Percentiles rank a stretch among this genome's conserved stretches.
phyloP scores from a whole-genome alignment of 352 stramenopile species.

The Nothophytophthora sp. region DNA sequence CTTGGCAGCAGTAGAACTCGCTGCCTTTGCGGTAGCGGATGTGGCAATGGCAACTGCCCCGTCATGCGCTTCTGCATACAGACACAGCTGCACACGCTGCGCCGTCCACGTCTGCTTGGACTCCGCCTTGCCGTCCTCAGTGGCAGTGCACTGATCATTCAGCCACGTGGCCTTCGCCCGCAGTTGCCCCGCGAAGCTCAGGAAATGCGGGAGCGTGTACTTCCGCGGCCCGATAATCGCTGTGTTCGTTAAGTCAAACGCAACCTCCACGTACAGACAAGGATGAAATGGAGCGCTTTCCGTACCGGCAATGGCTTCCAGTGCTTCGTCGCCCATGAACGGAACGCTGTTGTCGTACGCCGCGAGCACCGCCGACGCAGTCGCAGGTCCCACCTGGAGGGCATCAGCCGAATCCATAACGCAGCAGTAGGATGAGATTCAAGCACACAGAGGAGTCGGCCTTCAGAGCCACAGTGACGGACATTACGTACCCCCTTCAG shows the following conservation, averaged over 20 bases:
- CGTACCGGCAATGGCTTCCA: slow-evolving; percentile 73
- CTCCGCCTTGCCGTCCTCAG: slow-evolving; percentile 21
- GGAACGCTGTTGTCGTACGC: slow-evolving; percentile 66
- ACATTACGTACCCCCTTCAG: slow-evolving; percentile 75
- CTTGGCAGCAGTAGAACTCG: slow-evolving; percentile 17
- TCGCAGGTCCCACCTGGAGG: slow-evolving; percentile 72
- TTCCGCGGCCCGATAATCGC: slow-evolving; percentile 70
- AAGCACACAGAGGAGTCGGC: too few relatives aligned
- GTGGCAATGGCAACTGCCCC: background rate
- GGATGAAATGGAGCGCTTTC: too few relatives aligned
- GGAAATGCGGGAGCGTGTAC: slow-evolving; percentile 77
- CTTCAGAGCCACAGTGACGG: background rate
- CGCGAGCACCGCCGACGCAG: slow-evolving; percentile 68
- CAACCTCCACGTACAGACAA: background rate
- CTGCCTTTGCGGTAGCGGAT: slow-evolving; percentile 4
- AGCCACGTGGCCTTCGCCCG: slow-evolving; percentile 58
- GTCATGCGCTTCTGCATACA: slow-evolving; percentile 50
- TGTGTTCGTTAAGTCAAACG: slow-evolving; percentile 18
- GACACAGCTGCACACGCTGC: slow-evolving; percentile 70
- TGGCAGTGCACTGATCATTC: slow-evolving; percentile 32
- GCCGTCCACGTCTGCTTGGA: slow-evolving; percentile 44
- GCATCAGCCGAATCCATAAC: background rate
- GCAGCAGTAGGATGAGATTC: too few relatives aligned
- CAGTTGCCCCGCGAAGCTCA: slow-evolving; percentile 60
- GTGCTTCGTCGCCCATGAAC: slow-evolving; percentile 83